phyloP scores from a whole-genome alignment of 2,329 filamentous ascomycete genomes.

The Zymoseptoria tritici region DNA sequence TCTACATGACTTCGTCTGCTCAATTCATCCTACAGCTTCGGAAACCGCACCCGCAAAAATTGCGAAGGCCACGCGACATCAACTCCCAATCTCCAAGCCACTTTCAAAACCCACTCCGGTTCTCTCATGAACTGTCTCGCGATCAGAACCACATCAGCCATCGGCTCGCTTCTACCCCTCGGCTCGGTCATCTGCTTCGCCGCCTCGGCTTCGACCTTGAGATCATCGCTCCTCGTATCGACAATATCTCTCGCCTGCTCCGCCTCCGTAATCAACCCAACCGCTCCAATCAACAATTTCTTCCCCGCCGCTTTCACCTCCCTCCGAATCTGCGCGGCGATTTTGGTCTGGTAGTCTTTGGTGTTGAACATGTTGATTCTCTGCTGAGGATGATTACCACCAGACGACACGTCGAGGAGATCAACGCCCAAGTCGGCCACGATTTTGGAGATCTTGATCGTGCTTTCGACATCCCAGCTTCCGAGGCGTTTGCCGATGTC shows the following conservation, averaged over 20 bases:
- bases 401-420: slow-evolving; percentile 74
- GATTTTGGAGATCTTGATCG: slow-evolving; percentile 55
- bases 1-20: too few relatives aligned
- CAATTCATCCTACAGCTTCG: slow-evolving; percentile 15
- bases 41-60: slow-evolving; percentile 32
- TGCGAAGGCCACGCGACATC: slow-evolving; percentile 44
- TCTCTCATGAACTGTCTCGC: slow-evolving; percentile 49
- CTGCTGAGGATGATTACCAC: slow-evolving; percentile 56
- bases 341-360: slow-evolving; percentile 45
- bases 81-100: slow-evolving; percentile 43
- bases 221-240: slow-evolving; percentile 17
- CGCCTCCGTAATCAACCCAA: slow-evolving; percentile 47
- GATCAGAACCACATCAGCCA: slow-evolving; percentile 46
- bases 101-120: slow-evolving; percentile 48
- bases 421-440: slow-evolving; percentile 70
- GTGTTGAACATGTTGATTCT: slow-evolving; percentile 35
- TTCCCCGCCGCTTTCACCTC: slow-evolving; percentile 32
- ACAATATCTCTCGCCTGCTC: slow-evolving; percentile 45
- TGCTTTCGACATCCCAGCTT: slow-evolving; percentile 61
- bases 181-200: slow-evolving; percentile 33
- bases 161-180: slow-evolving; percentile 19
- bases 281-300: slow-evolving; percentile 44
- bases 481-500: slow-evolving; percentile 44
- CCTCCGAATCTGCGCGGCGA: slow-evolving; percentile 40
- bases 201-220: slow-evolving; percentile 23